Conservation (phyloP, 1,284 basidiomycete species). For the Inonotus hispidus region DNA sequence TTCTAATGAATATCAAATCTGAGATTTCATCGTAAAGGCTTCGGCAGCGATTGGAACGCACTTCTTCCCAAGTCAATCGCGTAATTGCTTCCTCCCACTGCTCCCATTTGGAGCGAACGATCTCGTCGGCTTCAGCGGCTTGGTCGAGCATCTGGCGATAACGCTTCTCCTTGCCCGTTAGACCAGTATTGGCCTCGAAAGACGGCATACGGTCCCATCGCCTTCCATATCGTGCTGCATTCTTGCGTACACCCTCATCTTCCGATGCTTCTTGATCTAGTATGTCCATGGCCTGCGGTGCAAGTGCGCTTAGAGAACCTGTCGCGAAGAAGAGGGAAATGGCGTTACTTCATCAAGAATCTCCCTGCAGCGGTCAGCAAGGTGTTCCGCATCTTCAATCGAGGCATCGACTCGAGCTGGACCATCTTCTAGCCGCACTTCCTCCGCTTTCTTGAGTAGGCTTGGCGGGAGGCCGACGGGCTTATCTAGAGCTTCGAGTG, state of each 20-base stretch:
- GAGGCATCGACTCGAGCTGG: conserved; percentile 65
- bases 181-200: conserved; percentile 70
- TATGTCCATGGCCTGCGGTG: conserved; percentile 72
- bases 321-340: background rate
- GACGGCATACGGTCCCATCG: conserved; percentile 57
- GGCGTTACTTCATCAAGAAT: conserved; percentile 70
- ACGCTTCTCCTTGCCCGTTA: conserved; percentile 65
- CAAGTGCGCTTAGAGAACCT: background rate
- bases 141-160: conserved; percentile 71
- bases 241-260: conserved; percentile 65
- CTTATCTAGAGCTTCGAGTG: conserved; percentile 84
- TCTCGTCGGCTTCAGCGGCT: conserved; percentile 70
- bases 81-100: conserved; percentile 77
- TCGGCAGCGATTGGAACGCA: conserved; percentile 26
- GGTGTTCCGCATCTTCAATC: conserved; percentile 67
- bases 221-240: conserved; percentile 28
- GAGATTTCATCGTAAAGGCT: background rate
- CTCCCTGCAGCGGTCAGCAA: conserved; percentile 58
- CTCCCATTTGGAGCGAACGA: conserved; percentile 78
- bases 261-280: conserved; percentile 87
- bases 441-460: conserved; percentile 80
- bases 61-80: conserved; percentile 71
- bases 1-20: conserved; percentile 39
- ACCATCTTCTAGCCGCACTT: conserved; percentile 78
- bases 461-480: conserved; percentile 87